Conservation (phyloP, 805 yeast genomes). For the Candida sakaeoensis region DNA sequence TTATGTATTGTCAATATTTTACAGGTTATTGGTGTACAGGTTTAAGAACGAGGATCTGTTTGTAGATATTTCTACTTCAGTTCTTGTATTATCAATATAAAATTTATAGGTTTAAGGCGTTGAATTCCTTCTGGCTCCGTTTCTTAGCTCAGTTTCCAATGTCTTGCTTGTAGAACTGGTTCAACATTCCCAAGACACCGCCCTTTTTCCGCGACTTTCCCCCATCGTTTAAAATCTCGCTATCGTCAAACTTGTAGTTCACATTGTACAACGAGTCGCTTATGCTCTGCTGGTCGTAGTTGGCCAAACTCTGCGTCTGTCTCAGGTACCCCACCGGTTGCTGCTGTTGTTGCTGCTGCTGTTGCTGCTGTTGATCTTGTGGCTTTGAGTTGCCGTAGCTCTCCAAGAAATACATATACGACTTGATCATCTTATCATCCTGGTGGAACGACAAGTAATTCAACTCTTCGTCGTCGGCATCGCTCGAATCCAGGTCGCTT, state of each 20-base stretch:
- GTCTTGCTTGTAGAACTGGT: conserved; percentile 67
- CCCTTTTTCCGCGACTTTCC: conserved; percentile 28
- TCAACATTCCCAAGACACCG: conserved; percentile 77
- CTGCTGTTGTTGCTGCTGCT: conserved; percentile 1
- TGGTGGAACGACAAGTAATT: conserved; percentile 26
- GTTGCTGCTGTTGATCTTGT: conserved; percentile 2
- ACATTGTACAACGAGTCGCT: conserved; percentile 21
- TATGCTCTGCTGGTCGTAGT: conserved; percentile 3
- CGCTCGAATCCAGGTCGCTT: conserved; percentile 14
- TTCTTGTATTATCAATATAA: too few relatives aligned
- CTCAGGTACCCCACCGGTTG: too few relatives aligned
- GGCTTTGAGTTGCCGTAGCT: conserved; percentile 51
- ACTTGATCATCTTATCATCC: conserved; percentile 88
- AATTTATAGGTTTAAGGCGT: too few relatives aligned
- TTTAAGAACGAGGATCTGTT: too few relatives aligned
- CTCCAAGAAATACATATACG: conserved; percentile 82
- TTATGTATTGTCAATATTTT: too few relatives aligned
- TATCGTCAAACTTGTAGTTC: conserved; percentile 29
- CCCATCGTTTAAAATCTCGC: conserved; percentile 22
- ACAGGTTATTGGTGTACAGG: too few relatives aligned
- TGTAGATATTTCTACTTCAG: too few relatives aligned
- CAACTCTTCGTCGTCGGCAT: conserved; percentile 14
- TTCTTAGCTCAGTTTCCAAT: conserved; percentile 14
- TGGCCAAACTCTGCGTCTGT: too few relatives aligned
- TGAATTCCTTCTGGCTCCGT: too few relatives aligned